Evolutionary conservation across 768 basidiomycete species (phyloP).

Genomic region (Phylloporus sp.): DNA sequence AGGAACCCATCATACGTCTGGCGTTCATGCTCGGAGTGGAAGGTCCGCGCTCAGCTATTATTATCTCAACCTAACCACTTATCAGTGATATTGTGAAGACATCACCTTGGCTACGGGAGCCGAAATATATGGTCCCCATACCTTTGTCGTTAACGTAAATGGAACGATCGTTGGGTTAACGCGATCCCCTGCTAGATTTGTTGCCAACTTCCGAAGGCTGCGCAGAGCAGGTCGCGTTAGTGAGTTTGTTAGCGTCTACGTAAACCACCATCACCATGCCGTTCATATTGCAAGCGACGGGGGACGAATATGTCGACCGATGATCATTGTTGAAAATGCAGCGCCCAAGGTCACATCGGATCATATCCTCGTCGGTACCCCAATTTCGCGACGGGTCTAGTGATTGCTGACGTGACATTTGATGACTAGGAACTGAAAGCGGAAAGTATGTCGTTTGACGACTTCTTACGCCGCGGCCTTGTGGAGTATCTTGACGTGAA

Average conservation of each 20-base stretch:
- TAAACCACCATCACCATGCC: conserved; percentile 90
- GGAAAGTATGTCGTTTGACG: conserved; percentile 80
- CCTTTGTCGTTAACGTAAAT: conserved; percentile 95
- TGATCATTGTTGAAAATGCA: conserved; percentile 91
- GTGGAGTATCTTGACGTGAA: conserved; percentile 99
- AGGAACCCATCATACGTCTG: conserved; percentile 85
- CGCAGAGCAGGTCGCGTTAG: conserved; percentile 88
- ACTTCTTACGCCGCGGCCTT: conserved; percentile 86
- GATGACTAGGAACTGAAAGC: conserved; percentile 68
- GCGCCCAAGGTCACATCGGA: conserved; percentile 71
- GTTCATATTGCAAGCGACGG: conserved; percentile 98
- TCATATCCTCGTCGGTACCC: conserved; percentile 62
- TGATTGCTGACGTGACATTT: conserved; percentile 6
- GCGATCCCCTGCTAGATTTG: conserved; percentile 79
- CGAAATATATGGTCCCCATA: conserved; percentile 91
- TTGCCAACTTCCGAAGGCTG: conserved; percentile 85
- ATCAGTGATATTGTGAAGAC: conserved; percentile 46
- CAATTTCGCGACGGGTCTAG: neutral
- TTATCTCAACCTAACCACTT: conserved; percentile 8
- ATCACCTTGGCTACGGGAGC: conserved; percentile 89
- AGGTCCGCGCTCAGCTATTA: conserved; percentile 46
- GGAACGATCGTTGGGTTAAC: conserved; percentile 94
- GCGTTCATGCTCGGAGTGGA: conserved; percentile 97
- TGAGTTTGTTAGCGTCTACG: conserved; percentile 95
- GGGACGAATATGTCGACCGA: conserved; percentile 94